A percentile compares a stretch with the other conserved stretches of the same genome.
phyloP scores from a whole-genome alignment of 768 basidiomycete genomes.

The Vishniacozyma victoriae region DNA sequence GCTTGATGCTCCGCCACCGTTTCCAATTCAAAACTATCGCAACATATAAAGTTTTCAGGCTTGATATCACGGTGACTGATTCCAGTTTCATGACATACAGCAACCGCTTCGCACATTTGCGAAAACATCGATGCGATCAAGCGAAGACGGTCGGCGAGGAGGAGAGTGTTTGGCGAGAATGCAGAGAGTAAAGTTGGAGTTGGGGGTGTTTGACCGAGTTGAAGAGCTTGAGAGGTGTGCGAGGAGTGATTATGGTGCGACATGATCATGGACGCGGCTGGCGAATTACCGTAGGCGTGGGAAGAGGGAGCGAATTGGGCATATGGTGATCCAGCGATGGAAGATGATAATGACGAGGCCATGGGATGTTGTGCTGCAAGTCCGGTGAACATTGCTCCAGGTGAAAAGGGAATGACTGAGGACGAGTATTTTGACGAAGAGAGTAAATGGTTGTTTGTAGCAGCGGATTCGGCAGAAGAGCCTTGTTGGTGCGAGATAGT shows the following conservation, averaged over 20 bases:
- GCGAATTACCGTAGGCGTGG: conserved; percentile 8
- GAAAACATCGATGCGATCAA: conserved; percentile 95
- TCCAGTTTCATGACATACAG: conserved; percentile 80
- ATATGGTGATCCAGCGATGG: conserved; percentile 29
- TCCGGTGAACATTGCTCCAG: conserved; percentile 33
- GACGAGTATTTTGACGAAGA: conserved; percentile 46
- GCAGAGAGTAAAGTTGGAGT: conserved; percentile 87
- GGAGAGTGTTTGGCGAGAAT: conserved; percentile 66
- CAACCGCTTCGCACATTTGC: conserved; percentile 98
- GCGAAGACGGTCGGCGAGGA: conserved; percentile 79
- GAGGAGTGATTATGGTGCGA: conserved; percentile 32
- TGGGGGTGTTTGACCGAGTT: conserved; percentile 57
- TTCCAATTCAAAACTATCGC: conserved; percentile 45
- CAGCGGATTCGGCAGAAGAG: too few relatives aligned
- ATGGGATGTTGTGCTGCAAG: conserved; percentile 14
- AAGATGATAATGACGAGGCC: conserved; percentile 13
- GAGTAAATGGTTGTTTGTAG: too few relatives aligned
- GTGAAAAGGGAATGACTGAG: conserved; percentile 44
- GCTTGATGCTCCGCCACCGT: conserved; percentile 33
- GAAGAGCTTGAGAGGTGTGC: conserved; percentile 6
- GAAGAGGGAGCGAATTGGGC: conserved; percentile 37
- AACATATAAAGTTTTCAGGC: conserved; percentile 70
- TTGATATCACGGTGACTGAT: conserved; percentile 98
- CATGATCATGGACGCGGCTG: conserved; percentile 35
- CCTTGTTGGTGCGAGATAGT: too few relatives aligned